Evolutionary conservation across 495 filamentous ascomycete species (phyloP), one percentile per base, ranked within the genome.

Genomic region (Aspergillus nidulans): DNA sequence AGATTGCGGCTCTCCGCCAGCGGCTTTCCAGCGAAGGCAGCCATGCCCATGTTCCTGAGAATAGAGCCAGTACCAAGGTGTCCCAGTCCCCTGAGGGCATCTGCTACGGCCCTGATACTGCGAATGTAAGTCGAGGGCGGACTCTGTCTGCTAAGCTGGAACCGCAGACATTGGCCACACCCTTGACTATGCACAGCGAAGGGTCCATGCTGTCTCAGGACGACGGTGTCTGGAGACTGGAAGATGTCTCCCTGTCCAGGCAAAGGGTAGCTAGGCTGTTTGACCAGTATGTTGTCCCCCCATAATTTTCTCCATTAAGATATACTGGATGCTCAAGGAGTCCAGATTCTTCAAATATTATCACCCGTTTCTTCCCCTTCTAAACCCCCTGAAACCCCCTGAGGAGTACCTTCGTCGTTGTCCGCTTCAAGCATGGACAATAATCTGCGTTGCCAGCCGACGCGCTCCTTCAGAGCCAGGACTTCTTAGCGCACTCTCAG

Each of bases 351-450:
- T 90, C 73, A 79, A 77, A 39, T 85, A 70, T 56, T 96, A 94
- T 67, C 90, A 96, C 70, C 88, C 88, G 0, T 95, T 91, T 62
- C 79, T 96, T 12, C 89, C 90, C 4, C 83, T 96, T 55, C 74
- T 96, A 49, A 88, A 89, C 60, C 82, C 84, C 6, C 62, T 80
- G 30, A 85, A 86, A 66, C 75, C 82, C 1, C 85, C 91, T 20
- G 89, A 94, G 19, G 78, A 87, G 49, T 95, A 90, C 68, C 83
- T 86, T 56, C 81, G 85, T 55, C 82, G 86, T 59, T 85, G 85
- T 56, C 84, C 85, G 20, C 71, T 96, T 23, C 80, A 95, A 7
- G 94, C 92, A 62, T 97, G 91, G 91, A 80, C 85, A 47, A 89
- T 96, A 47, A 80, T 95, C 45, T 83, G 87, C 38, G 84, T 95